Base-by-base conservation (phyloP, 306 rosid species). In the Mucuna pruriens region DNA sequence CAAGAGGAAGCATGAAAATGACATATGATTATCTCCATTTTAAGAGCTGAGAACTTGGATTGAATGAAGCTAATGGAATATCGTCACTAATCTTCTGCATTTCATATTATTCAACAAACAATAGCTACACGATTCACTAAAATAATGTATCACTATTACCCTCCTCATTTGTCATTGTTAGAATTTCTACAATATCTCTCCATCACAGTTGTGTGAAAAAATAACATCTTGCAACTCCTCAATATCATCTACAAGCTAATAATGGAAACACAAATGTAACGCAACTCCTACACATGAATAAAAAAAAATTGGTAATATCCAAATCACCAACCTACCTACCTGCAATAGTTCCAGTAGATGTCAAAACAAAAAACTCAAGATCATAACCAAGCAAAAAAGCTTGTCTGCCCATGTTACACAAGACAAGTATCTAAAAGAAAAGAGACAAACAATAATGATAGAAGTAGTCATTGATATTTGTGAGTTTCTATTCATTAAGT, bases 391-490 rank as follows among this genome's bases (percentile, higher is more conserved):
- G 87, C 92, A 91, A 85, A 91, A 91, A 40, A 93, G 87, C 83
- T 91, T 93, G 62, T 97, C 97, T 6, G 97, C 97, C 92, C 92
- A 93, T 65, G 93, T 73, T 81, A 97, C 97, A 74, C 97, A 90
- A 0, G 93, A 83, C 58, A 90, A 92, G 78, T 91, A 82, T 81
- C 97, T 93, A 80, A 57, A 66, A 69, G 49, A 85, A 67, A 15
- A 54, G 5, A 75, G 19, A 63, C 63, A 63, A 71, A 78, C 20
- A 89, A 67, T 39, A 81, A 3, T 31, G 17, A 3, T 9, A 25
- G 42, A 40, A 69, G 38, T 39, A 67, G 46, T 70, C n/a, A 54
- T 23, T 38, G 57, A 31, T 25, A 36, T 63, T 46, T 73, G n/a
- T 63, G 5, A 83, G 58, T 40, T 64, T 68, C 62, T 46, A 83